These are phyloP conservation scores for Citeromyces siamensis DNA, from an alignment of 1,139 yeast species.

Conservation along the genomic window DNA sequence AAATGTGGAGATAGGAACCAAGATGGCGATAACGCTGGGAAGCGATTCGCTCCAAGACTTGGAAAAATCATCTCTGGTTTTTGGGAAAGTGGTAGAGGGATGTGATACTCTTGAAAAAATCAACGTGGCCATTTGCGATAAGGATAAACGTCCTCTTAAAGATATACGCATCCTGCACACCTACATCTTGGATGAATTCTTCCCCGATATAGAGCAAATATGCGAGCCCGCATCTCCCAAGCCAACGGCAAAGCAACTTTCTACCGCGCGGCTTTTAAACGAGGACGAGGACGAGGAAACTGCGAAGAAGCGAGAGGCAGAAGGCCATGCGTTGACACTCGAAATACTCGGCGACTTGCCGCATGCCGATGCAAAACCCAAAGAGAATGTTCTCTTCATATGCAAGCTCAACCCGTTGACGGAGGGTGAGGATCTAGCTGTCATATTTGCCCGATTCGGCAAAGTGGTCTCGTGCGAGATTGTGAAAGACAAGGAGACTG, in stretches of 20 bases:
- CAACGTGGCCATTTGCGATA: constrained; percentile 27
- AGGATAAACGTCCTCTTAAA: constrained; percentile 24
- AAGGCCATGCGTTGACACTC: constrained; percentile 43
- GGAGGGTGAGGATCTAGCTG: constrained; percentile 34
- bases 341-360: constrained; percentile 60
- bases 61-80: constrained; percentile 4
- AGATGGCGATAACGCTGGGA: constrained; percentile 20
- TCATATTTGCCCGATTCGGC: constrained; percentile 52
- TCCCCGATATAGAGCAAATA: constrained; percentile 22
- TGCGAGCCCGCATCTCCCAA: constrained; percentile 18
- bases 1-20: constrained; percentile 16
- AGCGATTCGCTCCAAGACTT: constrained; percentile 11
- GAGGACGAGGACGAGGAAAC: constrained; percentile 13
- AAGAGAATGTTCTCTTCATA: constrained; percentile 48
- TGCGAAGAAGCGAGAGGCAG: constrained; percentile 19
- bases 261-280: constrained; percentile 22
- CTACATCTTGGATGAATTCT: constrained; percentile 43
- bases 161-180: constrained; percentile 42
- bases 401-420: constrained; percentile 56
- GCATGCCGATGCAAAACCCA: constrained; percentile 42
- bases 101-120: constrained; percentile 29
- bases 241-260: constrained; percentile 24
- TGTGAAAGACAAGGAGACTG: constrained; percentile 30
- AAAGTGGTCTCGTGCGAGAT: constrained; percentile 35
- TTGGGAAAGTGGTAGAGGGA: constrained; percentile 46